Base-by-base conservation (phyloP, 495 filamentous ascomycete genomes). In the Durotheca rogersii region DNA sequence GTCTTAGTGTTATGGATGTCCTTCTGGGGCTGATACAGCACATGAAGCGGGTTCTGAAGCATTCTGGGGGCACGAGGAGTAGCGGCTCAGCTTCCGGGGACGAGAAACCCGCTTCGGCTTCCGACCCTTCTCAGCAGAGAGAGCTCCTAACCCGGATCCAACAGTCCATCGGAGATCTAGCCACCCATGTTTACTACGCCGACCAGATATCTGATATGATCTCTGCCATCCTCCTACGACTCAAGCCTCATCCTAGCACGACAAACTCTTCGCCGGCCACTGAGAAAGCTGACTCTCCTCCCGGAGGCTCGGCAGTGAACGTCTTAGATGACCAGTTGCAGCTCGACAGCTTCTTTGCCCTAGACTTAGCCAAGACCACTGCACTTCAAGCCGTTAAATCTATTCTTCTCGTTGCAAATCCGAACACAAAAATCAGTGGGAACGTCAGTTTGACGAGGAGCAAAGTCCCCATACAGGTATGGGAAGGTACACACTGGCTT, bases 201-300 rank as follows among this genome's bases (percentile, higher is more conserved):
- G 90, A 96, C 51, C 90, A 96, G 62, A 87, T 96, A 37, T 81
- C 85, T 2, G 91, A 96, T 62, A 95, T 95, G 87, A 83, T 95
- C 36, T 76, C 82, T 1, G 80, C 87, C 0, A 84, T 96, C 32
- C 71, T 96, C 19, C 69, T 77, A 18, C 83, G 87, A 27, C 78
- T 95, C 27, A 91, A 85, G 58, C 86, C 89, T 4, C 71, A 76
- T 3, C 51, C 62, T 66, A 58, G 68, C 58, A 60, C 61, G 48
- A 21, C 77, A 60, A 59, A 71, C 53, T 66, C 66, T 46, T 38
- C 60, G 20, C 69, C 64, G 6, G 56, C 59, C 15, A 67, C 66
- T 6, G 69, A 75, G 18, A 77, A 74, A 44, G 53, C 62, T 3
- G 67, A 72, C 15, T 33, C 52, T 18, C 48, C 51, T 6, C 58